Evolutionary conservation across 371 early-diverging fungal species (phyloP).

Genomic region (Lichtheimia corymbifera): DNA sequence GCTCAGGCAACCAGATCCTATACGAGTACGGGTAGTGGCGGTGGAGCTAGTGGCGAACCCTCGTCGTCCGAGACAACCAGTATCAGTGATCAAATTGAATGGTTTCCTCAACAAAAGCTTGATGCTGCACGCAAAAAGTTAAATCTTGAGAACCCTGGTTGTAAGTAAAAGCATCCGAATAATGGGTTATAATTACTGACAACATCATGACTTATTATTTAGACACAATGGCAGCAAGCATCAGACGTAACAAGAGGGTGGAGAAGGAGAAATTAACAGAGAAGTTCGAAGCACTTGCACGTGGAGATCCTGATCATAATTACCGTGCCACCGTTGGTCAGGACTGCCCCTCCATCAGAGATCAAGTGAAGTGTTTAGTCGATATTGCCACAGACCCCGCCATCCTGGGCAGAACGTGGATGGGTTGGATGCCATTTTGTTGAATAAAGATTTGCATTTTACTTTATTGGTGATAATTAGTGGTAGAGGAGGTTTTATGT

Average conservation of each 20-base stretch:
- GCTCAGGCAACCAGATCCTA: neutral
- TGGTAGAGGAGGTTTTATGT: no score
- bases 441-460: neutral
- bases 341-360: constrained; percentile 49
- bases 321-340: constrained; percentile 48
- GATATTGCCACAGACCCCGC: constrained; percentile 75
- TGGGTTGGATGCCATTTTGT: constrained; percentile 69
- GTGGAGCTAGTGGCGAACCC: no score
- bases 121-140: constrained; percentile 69
- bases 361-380: constrained; percentile 71
- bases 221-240: constrained; percentile 31
- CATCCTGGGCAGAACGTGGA: constrained; percentile 66
- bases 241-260: constrained; percentile 47
- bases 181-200: constrained; percentile 4
- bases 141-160: constrained; percentile 65
- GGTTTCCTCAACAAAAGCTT: constrained; percentile 80
- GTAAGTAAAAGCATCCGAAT: constrained; percentile 20
- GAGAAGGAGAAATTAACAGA: neutral
- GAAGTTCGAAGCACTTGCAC: neutral
- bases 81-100: constrained; percentile 29
- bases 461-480: no score
- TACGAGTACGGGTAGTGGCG: no score
- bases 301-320: constrained; percentile 45
- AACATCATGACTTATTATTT: neutral
- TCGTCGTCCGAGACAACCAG: neutral